Evolutionary conservation across 1,284 basidiomycete species (phyloP).

Genomic region (Rhodotorula sp.): DNA sequence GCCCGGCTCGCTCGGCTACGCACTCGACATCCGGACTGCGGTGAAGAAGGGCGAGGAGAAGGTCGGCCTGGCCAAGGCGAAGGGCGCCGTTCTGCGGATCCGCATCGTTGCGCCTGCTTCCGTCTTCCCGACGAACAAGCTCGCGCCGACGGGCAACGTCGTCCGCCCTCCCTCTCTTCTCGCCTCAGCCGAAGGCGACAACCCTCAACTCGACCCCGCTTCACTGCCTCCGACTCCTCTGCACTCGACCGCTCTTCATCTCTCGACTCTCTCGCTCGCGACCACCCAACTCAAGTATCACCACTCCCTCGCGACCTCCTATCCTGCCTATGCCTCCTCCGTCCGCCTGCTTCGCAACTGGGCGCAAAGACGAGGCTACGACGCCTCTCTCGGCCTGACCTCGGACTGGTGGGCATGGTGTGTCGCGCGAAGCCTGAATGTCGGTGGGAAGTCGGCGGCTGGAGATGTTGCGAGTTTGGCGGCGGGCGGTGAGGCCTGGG

Average conservation of each 20-base stretch:
- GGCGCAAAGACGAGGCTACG: conserved; percentile 48
- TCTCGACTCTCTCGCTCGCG: conserved; percentile 45
- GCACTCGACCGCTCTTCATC: conserved; percentile 46
- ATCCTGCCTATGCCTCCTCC: conserved; percentile 47
- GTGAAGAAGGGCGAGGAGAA: conserved; percentile 56
- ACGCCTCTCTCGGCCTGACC: conserved; percentile 39
- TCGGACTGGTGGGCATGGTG: conserved; percentile 40
- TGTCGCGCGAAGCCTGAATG: conserved; percentile 31
- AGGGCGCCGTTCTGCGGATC: conserved; percentile 32
- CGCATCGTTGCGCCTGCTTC: conserved; percentile 24
- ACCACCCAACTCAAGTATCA: conserved; percentile 48
- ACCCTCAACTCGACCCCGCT: conserved; percentile 29
- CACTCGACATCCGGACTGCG: conserved; percentile 60
- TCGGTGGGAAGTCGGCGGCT: conserved; percentile 3
- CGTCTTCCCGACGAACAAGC: conserved; percentile 60
- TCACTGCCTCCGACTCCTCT: conserved; percentile 41
- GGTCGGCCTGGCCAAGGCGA: conserved; percentile 24
- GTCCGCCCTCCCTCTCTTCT: conserved; percentile 42
- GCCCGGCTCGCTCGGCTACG: conserved; percentile 64
- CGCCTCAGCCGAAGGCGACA: conserved; percentile 58
- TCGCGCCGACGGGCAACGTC: conserved; percentile 66
- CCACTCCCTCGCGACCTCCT: conserved; percentile 44
- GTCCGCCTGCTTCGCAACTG: conserved; percentile 48
- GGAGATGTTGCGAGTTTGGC: conserved; percentile 19
- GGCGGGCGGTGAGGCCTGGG: conserved; percentile 36